Base-by-base conservation (phyloP, 768 basidiomycete genomes). In the Dentipellis fragilis region DNA sequence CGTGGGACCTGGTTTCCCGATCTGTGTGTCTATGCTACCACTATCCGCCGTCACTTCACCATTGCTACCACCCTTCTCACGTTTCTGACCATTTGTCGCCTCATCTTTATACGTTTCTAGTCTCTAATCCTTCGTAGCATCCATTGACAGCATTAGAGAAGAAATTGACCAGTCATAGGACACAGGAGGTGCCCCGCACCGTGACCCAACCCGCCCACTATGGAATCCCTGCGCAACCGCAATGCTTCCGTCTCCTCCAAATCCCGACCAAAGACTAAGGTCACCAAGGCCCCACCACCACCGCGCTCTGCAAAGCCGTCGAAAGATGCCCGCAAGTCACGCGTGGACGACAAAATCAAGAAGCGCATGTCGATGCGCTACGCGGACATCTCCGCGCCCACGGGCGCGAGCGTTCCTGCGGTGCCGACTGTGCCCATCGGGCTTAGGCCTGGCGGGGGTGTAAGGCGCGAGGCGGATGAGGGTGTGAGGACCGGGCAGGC, bases 291-390 rank as follows among this genome's bases (percentile, higher is more conserved):
- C 3, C 42, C 42, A 7, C 61, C 57, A 38, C 50, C 54, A 0
- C 53, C 45, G 21, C 63, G 63, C 55, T 54, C 55, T 6, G 51
- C 49, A 14, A 58, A 58, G 19, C 55, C 57, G 8, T 55, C 29
- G 21, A 56, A 58, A 47, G 65, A 66, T 60, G 66, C 61, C 10
- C 71, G 77, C 48, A 76, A 76, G 63, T 74, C 76, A 34, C 70
- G 73, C 10, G 76, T 80, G 19, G 78, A 93, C 68, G 94, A 94
- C 78, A 92, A 89, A 73, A 93, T 96, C 71, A 93, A 92, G 80
- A 92, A 92, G 71, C 87, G 94, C 65, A 87, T 96, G 84, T 93
- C 93, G 14, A 89, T 86, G 80, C 84, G 93, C 67, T 96, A 89
- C 79, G 90, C 87, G 39, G 88, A 89, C 61, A 86, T 90, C 54